Percentiles rank a stretch among this genome's conserved stretches.
Conservation (phyloP, 495 filamentous ascomycete species). For the Hypomontagnella monticulosa region DNA sequence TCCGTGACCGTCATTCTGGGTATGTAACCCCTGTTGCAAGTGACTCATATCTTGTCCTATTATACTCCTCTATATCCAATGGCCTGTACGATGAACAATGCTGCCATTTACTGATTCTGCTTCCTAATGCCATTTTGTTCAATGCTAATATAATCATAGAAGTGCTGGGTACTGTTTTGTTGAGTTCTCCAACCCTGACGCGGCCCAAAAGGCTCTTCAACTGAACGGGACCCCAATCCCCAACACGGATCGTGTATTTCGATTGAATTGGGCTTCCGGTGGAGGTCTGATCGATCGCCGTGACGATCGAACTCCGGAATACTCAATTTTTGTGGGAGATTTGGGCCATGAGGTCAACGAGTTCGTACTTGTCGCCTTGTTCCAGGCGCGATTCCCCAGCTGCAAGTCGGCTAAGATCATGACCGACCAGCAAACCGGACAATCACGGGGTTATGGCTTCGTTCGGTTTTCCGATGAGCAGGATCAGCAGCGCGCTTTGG, state of each 20-base stretch:
- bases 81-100: neutral
- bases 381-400: constrained; percentile 93
- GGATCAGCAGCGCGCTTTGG: constrained; percentile 93
- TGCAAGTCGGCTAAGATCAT: constrained; percentile 99
- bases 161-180: constrained; percentile 99
- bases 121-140: neutral
- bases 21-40: constrained; percentile 59
- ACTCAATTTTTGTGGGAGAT: constrained; percentile 96
- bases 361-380: constrained; percentile 95
- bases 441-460: constrained; percentile 98
- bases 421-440: constrained; percentile 97
- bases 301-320: constrained; percentile 96
- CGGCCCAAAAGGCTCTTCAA: constrained; percentile 87
- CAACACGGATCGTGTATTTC: constrained; percentile 94
- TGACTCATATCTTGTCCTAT: neutral
- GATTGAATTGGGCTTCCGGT: constrained; percentile 98
- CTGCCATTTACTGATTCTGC: neutral
- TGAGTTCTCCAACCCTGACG: constrained; percentile 85
- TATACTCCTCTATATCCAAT: neutral
- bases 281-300: constrained; percentile 93
- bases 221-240: constrained; percentile 92
- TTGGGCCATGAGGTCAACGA: constrained; percentile 98
- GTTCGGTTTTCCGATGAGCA: constrained; percentile 94
- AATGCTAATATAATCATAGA: constrained; percentile 62
- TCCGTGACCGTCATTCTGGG: constrained; percentile 99